Conservation (phyloP, 2,329 filamentous ascomycete species). For the Aspergillus texensis region DNA sequence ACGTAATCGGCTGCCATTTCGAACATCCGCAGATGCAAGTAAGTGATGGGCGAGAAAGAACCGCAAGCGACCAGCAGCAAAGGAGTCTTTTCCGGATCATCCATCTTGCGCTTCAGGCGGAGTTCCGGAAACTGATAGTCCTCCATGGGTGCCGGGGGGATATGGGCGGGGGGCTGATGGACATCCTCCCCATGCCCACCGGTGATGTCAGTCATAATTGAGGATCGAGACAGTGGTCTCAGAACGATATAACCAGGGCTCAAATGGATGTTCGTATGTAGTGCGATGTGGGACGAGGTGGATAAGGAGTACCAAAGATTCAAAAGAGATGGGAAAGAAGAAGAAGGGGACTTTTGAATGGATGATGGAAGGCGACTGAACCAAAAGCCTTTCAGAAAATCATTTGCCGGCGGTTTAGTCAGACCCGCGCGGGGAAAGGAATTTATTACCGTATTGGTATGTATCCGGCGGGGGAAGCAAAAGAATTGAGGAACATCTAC, state of each 20-base stretch:
- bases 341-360: slow-evolving; percentile 3
- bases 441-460: slow-evolving; percentile 5
- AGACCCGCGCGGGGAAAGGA: slow-evolving; percentile 7
- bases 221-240: slow-evolving; percentile 4
- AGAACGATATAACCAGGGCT: neutral
- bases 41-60: slow-evolving; percentile 65
- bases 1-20: slow-evolving; percentile 83
- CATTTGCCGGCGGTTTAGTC: slow-evolving; percentile 12
- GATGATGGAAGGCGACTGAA: slow-evolving; percentile 4
- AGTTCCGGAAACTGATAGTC: slow-evolving; percentile 49
- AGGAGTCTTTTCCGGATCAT: slow-evolving; percentile 51
- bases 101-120: slow-evolving; percentile 50
- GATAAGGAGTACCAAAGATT: neutral
- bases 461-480: slow-evolving; percentile 9
- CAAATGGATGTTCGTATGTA: neutral
- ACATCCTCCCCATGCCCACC: slow-evolving; percentile 33
- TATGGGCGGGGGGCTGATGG: slow-evolving; percentile 24
- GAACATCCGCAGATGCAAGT: slow-evolving; percentile 76
- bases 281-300: neutral
- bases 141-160: slow-evolving; percentile 36
- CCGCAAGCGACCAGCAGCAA: slow-evolving; percentile 53
- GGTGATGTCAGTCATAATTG: slow-evolving; percentile 34
- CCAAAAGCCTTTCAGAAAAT: neutral
- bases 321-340: neutral
- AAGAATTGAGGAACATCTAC: neutral